Percentiles rank a stretch among this genome's conserved stretches.
These are phyloP conservation scores for Thermomucor indicae-seudaticae DNA, from an alignment of 371 early-diverging fungal species.

Conservation along the genomic window DNA sequence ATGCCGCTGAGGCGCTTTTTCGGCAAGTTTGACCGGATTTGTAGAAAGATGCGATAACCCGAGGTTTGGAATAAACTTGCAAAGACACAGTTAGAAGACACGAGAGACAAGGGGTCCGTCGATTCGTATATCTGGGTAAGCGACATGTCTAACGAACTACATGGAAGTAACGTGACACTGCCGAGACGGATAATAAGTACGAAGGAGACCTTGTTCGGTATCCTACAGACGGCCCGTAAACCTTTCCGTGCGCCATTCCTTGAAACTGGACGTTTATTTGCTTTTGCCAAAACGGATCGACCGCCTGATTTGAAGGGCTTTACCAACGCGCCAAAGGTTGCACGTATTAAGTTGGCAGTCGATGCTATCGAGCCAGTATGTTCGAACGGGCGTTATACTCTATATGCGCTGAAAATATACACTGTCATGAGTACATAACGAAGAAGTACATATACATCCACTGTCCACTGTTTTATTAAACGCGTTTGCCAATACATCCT, in stretches of 20 bases:
- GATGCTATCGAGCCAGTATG: constrained; percentile 88
- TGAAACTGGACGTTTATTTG: constrained; percentile 91
- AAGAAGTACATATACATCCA: too few species aligned
- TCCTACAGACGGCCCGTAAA: constrained; percentile 91
- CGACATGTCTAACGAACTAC: constrained; percentile 88
- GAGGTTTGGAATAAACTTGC: constrained; percentile 94
- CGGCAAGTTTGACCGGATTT: constrained; percentile 86
- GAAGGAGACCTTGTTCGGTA: constrained; percentile 92
- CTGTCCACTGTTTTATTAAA: too few species aligned
- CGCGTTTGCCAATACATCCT: too few species aligned
- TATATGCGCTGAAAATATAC: too few species aligned
- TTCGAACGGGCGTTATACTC: too few species aligned
- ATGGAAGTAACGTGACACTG: constrained; percentile 83
- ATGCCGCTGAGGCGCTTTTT: constrained; percentile 91
- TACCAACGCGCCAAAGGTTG: constrained; percentile 87
- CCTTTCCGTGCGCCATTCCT: constrained; percentile 88
- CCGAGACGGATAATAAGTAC: constrained; percentile 78
- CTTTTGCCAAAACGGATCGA: constrained; percentile 91
- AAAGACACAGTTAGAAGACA: constrained; percentile 89
- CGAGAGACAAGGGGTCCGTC: constrained; percentile 91
- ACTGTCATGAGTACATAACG: too few species aligned
- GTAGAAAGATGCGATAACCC: constrained; percentile 87
- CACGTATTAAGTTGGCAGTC: constrained; percentile 91
- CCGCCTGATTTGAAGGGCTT: constrained; percentile 92
- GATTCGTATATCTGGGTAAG: constrained; percentile 94